Evolutionary conservation across 192 early-diverging fungal genomes (phyloP).

Genomic region (Linnemannia hyalina): DNA sequence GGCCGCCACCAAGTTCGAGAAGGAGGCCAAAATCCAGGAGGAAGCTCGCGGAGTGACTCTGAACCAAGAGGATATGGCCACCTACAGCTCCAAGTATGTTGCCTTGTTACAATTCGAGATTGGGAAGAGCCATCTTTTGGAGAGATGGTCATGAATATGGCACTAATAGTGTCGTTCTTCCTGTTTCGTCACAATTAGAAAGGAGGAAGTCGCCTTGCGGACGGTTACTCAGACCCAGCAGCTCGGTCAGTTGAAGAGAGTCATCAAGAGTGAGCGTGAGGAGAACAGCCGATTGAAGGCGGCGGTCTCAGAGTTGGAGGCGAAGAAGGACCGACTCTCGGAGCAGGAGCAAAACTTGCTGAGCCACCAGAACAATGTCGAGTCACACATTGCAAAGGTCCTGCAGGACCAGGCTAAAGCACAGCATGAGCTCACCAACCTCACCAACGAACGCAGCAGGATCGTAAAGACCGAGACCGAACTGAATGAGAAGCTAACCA

Average conservation of each 20-base stretch:
- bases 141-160: background rate
- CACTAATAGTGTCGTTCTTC: background rate
- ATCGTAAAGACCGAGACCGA: slow-evolving; percentile 79
- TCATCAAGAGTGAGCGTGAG: slow-evolving; percentile 74
- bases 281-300: slow-evolving; percentile 71
- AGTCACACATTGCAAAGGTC: slow-evolving; percentile 35
- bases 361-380: slow-evolving; percentile 57
- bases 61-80: slow-evolving; percentile 58
- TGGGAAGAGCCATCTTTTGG: background rate
- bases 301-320: slow-evolving; percentile 62
- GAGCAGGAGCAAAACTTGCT: slow-evolving; percentile 60
- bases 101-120: background rate
- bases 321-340: slow-evolving; percentile 59
- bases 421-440: slow-evolving; percentile 67
- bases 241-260: slow-evolving; percentile 75
- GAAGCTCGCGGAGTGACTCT: slow-evolving; percentile 43
- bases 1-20: slow-evolving; percentile 67
- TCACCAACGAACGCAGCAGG: slow-evolving; percentile 73
- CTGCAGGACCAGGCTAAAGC: slow-evolving; percentile 48
- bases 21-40: slow-evolving; percentile 52
- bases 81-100: slow-evolving; percentile 66
- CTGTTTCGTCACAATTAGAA: slow-evolving; percentile 54
- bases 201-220: slow-evolving; percentile 76
- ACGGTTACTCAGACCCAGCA: slow-evolving; percentile 80
- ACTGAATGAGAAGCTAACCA: slow-evolving; percentile 88